Conservation (phyloP, 2,329 filamentous ascomycete genomes). For the Decorospora gaudefroyi region DNA sequence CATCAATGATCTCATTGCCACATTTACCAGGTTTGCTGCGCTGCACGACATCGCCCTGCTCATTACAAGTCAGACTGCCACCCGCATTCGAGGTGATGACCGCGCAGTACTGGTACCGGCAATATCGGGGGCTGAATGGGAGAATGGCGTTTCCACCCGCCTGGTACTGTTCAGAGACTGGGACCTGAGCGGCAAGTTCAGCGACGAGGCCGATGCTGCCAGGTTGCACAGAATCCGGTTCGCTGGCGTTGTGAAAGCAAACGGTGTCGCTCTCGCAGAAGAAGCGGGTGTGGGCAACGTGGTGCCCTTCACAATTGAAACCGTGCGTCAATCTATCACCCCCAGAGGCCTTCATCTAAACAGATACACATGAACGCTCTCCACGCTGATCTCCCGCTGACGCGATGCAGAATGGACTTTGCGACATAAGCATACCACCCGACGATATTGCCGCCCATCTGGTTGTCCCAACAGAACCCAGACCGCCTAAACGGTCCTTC, state of each 20-base stretch:
- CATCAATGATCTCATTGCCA: conserved; percentile 65
- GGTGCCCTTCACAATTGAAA: conserved; percentile 56
- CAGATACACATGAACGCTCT: conserved; percentile 14
- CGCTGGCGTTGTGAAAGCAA: conserved; percentile 52
- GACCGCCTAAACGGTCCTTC: conserved; percentile 62
- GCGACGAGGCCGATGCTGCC: conserved; percentile 32
- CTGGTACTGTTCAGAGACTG: conserved; percentile 80
- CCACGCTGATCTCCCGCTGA: conserved; percentile 29
- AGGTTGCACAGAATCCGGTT: conserved; percentile 47
- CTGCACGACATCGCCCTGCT: conserved; percentile 74
- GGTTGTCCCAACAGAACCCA: conserved; percentile 26
- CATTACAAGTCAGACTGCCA: conserved; percentile 77
- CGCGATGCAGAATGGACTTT: conserved; percentile 38
- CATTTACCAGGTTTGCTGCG: conserved; percentile 72
- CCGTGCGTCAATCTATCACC: conserved; percentile 51
- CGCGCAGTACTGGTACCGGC: conserved; percentile 74
- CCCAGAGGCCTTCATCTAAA: conserved; percentile 32
- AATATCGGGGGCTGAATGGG: conserved; percentile 78
- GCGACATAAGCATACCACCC: conserved; percentile 38
- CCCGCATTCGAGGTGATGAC: conserved; percentile 71
- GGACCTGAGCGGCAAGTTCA: conserved; percentile 37
- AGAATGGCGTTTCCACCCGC: conserved; percentile 72
- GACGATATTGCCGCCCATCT: conserved; percentile 38
- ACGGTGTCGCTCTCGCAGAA: conserved; percentile 48
- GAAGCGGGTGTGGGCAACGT: conserved; percentile 51